Evolutionary conservation across 441 rosid genomes (phyloP), one percentile per base, ranked within the genome.

Genomic region (Arabidopsis hybrid): DNA sequence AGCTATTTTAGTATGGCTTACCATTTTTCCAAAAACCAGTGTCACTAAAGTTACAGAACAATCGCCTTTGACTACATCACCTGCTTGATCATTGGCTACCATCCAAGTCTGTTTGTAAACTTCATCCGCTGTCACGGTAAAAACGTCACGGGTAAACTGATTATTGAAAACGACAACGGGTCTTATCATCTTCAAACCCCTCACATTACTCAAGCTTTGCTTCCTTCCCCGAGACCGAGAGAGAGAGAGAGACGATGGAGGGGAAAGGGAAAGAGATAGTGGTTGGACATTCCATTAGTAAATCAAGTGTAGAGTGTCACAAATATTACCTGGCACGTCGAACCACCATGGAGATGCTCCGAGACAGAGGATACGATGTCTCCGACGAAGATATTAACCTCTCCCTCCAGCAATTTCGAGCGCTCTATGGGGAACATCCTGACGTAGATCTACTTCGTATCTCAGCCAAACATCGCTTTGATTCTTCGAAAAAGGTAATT

Each of bases 271-370:
- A 76, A 18, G 62, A 71, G 76, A 39, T 31, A 49, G 42, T 64
- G 4, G 5, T 60, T 8, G 84, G 72, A 6, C 69, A 14, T 62
- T 86, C 72, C 71, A 70, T 75, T 2, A 91, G 89, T 50, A 74
- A 79, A 17, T 88, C 91, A n/a, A 86, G 85, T 80, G 63, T 53
- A n/a, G 97, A 89, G 46, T 87, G 88, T 76, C 94, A 83, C 83
- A 83, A 87, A 58, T 92, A 86, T 83, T 90, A 78, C 82, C 81
- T 92, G 35, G 77, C 94, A 4, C 86, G 97, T 11, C 84, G 88
- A 80, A 90, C 97, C 35, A 83, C 84, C 29, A 82, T 91, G 64
- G 98, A 94, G 85, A 92, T 94, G 97, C 82, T 94, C 38, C 82
- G 72, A 45, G 98, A 94, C 78, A 82, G 98, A 79, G 98, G 97